phyloP scores from a whole-genome alignment of 495 filamentous ascomycete species.

The Usnea hakonensis region DNA sequence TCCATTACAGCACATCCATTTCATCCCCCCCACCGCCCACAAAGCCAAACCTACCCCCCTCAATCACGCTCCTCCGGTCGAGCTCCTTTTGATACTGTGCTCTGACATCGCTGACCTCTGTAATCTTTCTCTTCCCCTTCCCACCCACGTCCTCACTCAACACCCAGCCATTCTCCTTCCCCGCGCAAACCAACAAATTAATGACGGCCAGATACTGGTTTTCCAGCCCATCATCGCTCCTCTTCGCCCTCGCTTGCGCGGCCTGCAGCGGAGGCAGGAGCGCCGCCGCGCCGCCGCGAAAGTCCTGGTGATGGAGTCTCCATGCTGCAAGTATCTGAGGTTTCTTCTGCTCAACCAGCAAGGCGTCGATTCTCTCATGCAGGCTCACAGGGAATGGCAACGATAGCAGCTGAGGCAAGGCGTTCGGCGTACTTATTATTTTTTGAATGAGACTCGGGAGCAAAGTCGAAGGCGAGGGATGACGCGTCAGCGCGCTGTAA shows the following conservation, averaged over 20 bases:
- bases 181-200: constrained; percentile 80
- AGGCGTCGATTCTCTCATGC: constrained; percentile 66
- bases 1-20: constrained; percentile 22
- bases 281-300: constrained; percentile 77
- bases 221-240: constrained; percentile 46
- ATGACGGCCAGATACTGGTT: constrained; percentile 74
- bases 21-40: constrained; percentile 36
- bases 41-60: constrained; percentile 56
- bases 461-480: constrained; percentile 60
- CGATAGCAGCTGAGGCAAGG: constrained; percentile 58
- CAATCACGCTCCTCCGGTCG: constrained; percentile 61
- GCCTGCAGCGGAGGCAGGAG: constrained; percentile 60
- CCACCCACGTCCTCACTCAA: constrained; percentile 41
- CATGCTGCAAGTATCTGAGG: constrained; percentile 84
- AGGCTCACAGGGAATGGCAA: constrained; percentile 73
- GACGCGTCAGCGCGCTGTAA: constrained; percentile 65
- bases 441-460: constrained; percentile 55
- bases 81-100: constrained; percentile 81
- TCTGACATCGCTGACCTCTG: constrained; percentile 76
- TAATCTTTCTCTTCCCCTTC: constrained; percentile 36
- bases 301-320: constrained; percentile 74
- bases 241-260: constrained; percentile 45
- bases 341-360: constrained; percentile 52
- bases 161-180: constrained; percentile 67
- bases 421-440: constrained; percentile 59